Evolutionary conservation across 176 grass and related monocot genomes (phyloP), one percentile per base, ranked within the genome.

Genomic region (barley (Hordeum vulgare)): DNA sequence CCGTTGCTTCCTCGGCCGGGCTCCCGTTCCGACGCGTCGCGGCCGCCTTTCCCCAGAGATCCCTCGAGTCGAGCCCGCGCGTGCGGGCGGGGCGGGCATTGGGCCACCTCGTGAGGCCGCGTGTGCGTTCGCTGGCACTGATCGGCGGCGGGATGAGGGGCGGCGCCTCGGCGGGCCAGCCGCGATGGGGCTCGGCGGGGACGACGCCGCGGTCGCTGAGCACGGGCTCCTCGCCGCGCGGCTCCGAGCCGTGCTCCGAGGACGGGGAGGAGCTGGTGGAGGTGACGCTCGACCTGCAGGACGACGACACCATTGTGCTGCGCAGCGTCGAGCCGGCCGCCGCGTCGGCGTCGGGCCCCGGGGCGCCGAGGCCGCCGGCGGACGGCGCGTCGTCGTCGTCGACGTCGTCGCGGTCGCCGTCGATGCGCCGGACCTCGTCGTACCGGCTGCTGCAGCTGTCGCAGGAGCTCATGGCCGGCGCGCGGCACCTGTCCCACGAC

Each of bases 241-340:
- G 77, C 58, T 90, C 94, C 27, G 80, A 77, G 28, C 61, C 49
- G 74, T 74, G 69, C 64, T 89, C 91, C 14, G 91, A 96, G 58
- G 88, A 90, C 62, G 89, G 82, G 15, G 97, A 96, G 87, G 96
- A 99, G 88, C 92, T 99, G 69, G 97, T 99, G n/a, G 97, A 99
- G 89, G 93, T 99, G 27, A 99, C 97, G 45, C 89, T 99, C 56
- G 97, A 99, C 78, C 75, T 99, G 70, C 91, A 99, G 86, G 97
- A 94, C 13, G 96, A 98, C 72, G 89, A 99, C 70, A 99, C 91
- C 80, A 94, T 99, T 85, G 91, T 99, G 37, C 91, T 99, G 61
- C 89, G 96, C 21, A 94, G 93, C 82, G 96, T 99, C 39, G 93
- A 99, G 89, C 96, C 96, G 7, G 96, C 96, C 8, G 56, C 74